Conservation (phyloP, 345 rosid genomes). For the Hypericum androsaemum region DNA sequence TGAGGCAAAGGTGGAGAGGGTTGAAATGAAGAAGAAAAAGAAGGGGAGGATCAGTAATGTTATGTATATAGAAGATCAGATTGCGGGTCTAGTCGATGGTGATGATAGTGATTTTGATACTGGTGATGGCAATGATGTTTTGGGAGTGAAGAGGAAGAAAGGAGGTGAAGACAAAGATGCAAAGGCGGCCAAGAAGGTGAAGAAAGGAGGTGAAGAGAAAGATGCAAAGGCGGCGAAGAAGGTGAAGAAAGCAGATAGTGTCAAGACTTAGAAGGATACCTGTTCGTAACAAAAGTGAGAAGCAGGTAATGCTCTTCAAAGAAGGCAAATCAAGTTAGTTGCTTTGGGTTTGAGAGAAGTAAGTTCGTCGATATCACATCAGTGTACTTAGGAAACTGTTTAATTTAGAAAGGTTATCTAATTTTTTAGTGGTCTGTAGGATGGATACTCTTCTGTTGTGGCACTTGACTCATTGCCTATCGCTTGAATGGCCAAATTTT, state of each 20-base stretch:
- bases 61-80: constrained; percentile 58
- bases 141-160: constrained; percentile 12
- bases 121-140: constrained; percentile 14
- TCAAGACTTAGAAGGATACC: not conserved
- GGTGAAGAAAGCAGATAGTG: constrained; percentile 1
- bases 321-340: too few species aligned
- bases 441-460: too few species aligned
- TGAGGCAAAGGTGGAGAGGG: constrained; percentile 14
- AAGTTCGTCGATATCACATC: too few species aligned
- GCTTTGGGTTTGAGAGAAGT: too few species aligned
- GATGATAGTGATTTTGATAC: constrained; percentile 6
- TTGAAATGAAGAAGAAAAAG: constrained; percentile 38
- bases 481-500: too few species aligned
- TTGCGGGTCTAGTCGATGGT: constrained; percentile 21
- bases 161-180: not conserved
- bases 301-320: too few species aligned
- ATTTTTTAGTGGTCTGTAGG: too few species aligned
- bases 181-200: constrained; percentile 22
- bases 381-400: too few species aligned
- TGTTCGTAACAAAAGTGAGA: too few species aligned
- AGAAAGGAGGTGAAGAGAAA: constrained; percentile 14
- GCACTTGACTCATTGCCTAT: too few species aligned
- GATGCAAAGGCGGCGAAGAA: constrained; percentile 10
- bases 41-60: constrained; percentile 74
- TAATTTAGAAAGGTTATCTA: too few species aligned